These are phyloP conservation scores for Dactylellina leptospora DNA, from an alignment of 2,329 filamentous ascomycete genomes.

Conservation along the genomic window DNA sequence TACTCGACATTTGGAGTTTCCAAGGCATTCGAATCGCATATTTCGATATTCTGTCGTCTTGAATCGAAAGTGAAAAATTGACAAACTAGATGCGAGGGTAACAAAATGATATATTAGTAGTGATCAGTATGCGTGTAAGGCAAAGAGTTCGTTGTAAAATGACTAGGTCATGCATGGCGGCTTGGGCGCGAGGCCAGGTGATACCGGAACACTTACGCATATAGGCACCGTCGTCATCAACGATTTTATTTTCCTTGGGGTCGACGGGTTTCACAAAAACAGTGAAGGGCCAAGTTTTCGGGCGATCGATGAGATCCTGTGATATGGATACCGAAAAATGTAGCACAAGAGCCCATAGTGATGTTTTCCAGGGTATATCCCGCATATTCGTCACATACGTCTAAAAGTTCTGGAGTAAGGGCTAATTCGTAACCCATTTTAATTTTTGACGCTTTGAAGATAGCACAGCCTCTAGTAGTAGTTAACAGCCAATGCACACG, in stretches of 20 bases:
- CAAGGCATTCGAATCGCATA: slow-evolving; percentile 10
- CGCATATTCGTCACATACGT: slow-evolving; percentile 13
- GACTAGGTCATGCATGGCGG: background rate
- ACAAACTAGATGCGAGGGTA: slow-evolving; percentile 35
- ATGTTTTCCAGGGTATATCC: background rate
- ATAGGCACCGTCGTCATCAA: background rate
- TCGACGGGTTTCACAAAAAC: slow-evolving; percentile 8
- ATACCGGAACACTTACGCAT: no score
- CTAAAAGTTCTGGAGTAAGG: no score
- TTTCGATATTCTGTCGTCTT: slow-evolving; percentile 12
- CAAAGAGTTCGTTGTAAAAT: no score
- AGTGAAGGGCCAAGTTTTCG: slow-evolving; percentile 30
- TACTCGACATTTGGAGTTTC: slow-evolving; percentile 3
- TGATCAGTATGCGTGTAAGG: no score
- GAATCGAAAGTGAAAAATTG: slow-evolving; percentile 31
- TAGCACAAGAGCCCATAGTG: background rate
- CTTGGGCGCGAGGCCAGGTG: no score
- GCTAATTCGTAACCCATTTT: no score
- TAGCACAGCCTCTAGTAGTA: no score
- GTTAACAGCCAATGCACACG: no score
- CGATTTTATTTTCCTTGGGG: slow-evolving; percentile 23
- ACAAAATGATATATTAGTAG: no score
- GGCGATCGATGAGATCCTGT: background rate
- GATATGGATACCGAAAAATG: background rate
- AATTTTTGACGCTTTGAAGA: no score